A percentile compares a stretch with the other conserved stretches of the same genome.
These are phyloP conservation scores for Dichotomocladium elegans DNA, from an alignment of 371 early-diverging fungal genomes.

Conservation along the genomic window DNA sequence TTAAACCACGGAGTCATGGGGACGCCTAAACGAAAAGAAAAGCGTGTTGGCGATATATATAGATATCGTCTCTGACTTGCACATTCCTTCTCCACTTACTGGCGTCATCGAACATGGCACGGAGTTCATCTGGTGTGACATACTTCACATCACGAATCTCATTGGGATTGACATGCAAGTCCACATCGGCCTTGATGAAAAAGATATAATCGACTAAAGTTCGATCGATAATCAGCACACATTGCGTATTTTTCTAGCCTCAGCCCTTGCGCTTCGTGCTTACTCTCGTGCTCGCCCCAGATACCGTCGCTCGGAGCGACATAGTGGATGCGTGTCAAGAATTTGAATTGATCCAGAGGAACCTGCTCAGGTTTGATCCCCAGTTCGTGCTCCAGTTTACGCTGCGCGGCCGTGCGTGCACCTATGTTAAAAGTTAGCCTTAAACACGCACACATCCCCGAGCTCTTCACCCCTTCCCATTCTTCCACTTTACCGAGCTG, in stretches of 20 bases:
- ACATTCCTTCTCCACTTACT: too few relatives aligned
- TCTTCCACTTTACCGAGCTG: conserved; percentile 62
- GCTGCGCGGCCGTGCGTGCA: conserved; percentile 57
- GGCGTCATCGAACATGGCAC: conserved; percentile 65
- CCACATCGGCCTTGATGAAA: conserved; percentile 70
- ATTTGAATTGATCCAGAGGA: conserved; percentile 79
- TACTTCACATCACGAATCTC: conserved; percentile 77
- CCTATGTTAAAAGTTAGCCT: too few relatives aligned
- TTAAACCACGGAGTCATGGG: conserved; percentile 95
- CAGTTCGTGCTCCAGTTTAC: conserved; percentile 95
- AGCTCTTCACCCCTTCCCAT: background rate
- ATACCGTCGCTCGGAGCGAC: conserved; percentile 86
- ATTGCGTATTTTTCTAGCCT: background rate
- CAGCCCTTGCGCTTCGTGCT: too few relatives aligned
- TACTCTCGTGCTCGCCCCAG: conserved; percentile 97
- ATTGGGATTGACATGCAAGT: conserved; percentile 68
- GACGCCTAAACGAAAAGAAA: too few relatives aligned
- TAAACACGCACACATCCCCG: background rate
- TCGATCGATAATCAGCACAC: background rate
- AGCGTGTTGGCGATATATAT: too few relatives aligned
- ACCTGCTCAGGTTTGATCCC: conserved; percentile 83
- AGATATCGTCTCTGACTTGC: too few relatives aligned
- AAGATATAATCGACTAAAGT: conserved; percentile 84
- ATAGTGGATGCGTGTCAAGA: conserved; percentile 93
- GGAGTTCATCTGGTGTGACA: conserved; percentile 75